These are phyloP conservation scores for Neofusicoccum cordaticola DNA, from an alignment of 2,329 filamentous ascomycete genomes.

Conservation along the genomic window DNA sequence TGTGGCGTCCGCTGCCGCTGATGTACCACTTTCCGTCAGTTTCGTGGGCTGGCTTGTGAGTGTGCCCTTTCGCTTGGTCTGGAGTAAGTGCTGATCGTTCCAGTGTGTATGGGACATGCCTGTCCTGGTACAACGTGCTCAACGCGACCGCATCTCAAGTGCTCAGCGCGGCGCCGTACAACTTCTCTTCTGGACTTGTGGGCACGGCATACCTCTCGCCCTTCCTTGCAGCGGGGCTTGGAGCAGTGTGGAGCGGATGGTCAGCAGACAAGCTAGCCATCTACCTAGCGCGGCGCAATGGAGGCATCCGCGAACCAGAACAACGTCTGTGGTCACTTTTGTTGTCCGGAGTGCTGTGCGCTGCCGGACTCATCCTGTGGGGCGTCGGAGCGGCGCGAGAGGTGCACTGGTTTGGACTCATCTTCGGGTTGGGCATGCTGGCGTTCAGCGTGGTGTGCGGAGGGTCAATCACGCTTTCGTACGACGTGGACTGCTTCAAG, in stretches of 20 bases:
- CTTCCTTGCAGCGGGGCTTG: conserved; percentile 28
- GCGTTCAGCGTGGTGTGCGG: conserved; percentile 44
- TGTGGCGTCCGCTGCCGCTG: conserved; percentile 3
- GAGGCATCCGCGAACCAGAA: conserved; percentile 41
- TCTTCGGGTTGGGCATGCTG: conserved; percentile 51
- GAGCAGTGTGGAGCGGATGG: conserved; percentile 31
- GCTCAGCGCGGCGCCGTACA: conserved; percentile 32
- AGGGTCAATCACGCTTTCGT: conserved; percentile 44
- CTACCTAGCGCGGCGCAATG: conserved; percentile 35
- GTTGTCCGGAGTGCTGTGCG: conserved; percentile 41
- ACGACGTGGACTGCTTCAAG: conserved; percentile 46
- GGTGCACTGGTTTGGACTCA: conserved; percentile 49
- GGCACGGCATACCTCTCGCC: conserved; percentile 37
- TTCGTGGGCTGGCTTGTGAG: conserved; percentile 37
- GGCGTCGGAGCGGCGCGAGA: conserved; percentile 50
- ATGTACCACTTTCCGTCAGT: conserved; percentile 33
- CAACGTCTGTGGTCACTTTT: conserved; percentile 40
- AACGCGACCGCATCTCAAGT: conserved; percentile 42
- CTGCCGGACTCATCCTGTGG: conserved; percentile 48
- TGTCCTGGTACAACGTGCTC: conserved; percentile 44
- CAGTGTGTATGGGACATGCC: conserved; percentile 33
- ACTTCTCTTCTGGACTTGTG: conserved; percentile 37
- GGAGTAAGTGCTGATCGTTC: not conserved
- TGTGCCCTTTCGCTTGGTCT: not conserved
- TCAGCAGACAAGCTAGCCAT: conserved; percentile 36